phyloP scores from a whole-genome alignment of 257 asterid species.

The Forsythia viridissima region DNA sequence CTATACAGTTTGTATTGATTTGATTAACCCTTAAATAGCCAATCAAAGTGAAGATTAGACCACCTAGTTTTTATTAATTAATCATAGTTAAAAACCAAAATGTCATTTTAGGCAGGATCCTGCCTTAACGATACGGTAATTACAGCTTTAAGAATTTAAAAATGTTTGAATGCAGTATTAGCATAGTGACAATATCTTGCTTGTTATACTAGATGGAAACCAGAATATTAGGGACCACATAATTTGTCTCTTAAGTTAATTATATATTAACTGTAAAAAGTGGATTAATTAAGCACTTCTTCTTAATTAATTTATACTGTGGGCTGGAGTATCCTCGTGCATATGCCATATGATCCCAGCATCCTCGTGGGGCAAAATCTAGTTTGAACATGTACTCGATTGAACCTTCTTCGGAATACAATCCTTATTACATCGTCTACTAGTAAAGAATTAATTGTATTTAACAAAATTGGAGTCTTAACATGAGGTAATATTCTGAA shows the following conservation, averaged over 20 bases:
- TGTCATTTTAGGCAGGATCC: conserved; percentile 55
- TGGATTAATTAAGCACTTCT: neutral
- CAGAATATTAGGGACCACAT: conserved; percentile 74
- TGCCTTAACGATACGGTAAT: conserved; percentile 43
- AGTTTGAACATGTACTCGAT: conserved; percentile 40
- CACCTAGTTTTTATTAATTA: conserved; percentile 33
- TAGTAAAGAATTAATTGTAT: neutral
- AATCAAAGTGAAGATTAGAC: conserved; percentile 41
- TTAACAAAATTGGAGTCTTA: too few relatives aligned
- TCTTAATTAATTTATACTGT: conserved; percentile 19
- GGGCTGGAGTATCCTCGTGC: conserved; percentile 33
- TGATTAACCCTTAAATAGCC: conserved; percentile 27
- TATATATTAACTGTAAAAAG: conserved; percentile 9
- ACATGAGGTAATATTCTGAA: too few relatives aligned
- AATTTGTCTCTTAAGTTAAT: conserved; percentile 52
- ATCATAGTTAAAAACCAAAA: conserved; percentile 37
- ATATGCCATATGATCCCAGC: neutral
- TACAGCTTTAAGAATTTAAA: conserved; percentile 19
- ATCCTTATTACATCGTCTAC: neutral
- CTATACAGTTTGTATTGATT: conserved; percentile 21
- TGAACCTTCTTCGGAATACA: neutral
- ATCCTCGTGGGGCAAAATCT: conserved; percentile 40
- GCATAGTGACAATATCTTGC: conserved; percentile 30
- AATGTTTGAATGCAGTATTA: conserved; percentile 11
- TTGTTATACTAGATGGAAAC: conserved; percentile 51